phyloP scores from a whole-genome alignment of 208 protist species.

The Crithidia fasciculata region DNA sequence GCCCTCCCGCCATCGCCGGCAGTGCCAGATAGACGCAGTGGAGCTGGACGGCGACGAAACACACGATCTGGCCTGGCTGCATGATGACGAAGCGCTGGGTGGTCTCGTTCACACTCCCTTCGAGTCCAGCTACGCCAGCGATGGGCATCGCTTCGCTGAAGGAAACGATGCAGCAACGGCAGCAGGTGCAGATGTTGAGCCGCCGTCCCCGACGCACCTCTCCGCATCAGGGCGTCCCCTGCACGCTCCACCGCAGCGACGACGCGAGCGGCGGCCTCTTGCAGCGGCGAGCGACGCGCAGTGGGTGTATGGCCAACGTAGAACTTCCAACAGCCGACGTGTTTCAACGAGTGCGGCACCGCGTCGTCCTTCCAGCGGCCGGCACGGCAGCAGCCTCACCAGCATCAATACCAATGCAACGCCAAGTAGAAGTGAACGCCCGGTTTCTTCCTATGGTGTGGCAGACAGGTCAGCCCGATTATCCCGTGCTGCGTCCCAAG shows the following conservation, averaged over 20 bases:
- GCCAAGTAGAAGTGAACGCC: too few species aligned
- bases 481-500: too few species aligned
- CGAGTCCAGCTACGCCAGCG: background rate
- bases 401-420: too few species aligned
- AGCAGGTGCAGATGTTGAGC: background rate
- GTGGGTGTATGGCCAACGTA: background rate
- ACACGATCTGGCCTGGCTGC: constrained; percentile 5
- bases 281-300: background rate
- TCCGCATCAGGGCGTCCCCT: background rate
- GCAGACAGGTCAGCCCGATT: too few species aligned
- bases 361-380: too few species aligned
- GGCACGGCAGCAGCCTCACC: too few species aligned
- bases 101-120: constrained; percentile 10
- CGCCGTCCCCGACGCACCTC: background rate
- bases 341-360: background rate
- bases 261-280: background rate
- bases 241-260: background rate
- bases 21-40: constrained; percentile 23
- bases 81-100: constrained; percentile 25
- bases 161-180: background rate
- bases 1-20: constrained; percentile 5
- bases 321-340: background rate
- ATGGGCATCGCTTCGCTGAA: background rate
- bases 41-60: constrained; percentile 9
- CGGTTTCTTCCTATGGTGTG: too few species aligned